These are phyloP conservation scores for Danielia reshetovae DNA, from an alignment of 805 yeast genomes.

Conservation along the genomic window DNA sequence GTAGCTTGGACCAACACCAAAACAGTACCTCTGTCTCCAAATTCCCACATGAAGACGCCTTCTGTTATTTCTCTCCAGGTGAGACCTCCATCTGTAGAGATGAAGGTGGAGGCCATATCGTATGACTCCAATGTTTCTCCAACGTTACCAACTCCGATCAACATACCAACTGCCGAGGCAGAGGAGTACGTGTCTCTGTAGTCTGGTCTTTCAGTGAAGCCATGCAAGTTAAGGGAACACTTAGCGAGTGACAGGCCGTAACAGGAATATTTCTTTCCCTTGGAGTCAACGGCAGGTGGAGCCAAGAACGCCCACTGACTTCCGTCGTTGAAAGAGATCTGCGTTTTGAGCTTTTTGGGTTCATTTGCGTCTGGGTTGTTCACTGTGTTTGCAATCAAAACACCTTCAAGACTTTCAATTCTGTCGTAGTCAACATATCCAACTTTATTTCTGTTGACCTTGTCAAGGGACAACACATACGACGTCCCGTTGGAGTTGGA, in stretches of 20 bases:
- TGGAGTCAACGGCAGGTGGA: constrained; percentile 67
- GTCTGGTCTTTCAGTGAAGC: constrained; percentile 84
- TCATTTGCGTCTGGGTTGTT: constrained; percentile 44
- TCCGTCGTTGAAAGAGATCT: constrained; percentile 86
- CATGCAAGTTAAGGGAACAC: constrained; percentile 84
- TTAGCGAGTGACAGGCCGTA: constrained; percentile 43
- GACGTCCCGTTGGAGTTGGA: constrained; percentile 91
- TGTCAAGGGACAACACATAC: constrained; percentile 61
- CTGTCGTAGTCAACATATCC: constrained; percentile 92
- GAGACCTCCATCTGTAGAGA: constrained; percentile 87
- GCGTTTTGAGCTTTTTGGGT: constrained; percentile 60
- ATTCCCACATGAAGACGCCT: constrained; percentile 89
- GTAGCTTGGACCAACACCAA: constrained; percentile 64
- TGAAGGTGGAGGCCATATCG: constrained; percentile 61
- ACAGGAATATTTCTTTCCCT: constrained; percentile 57
- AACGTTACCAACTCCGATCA: constrained; percentile 92
- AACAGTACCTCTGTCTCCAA: constrained; percentile 90
- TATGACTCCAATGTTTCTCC: constrained; percentile 54
- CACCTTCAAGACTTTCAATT: constrained; percentile 80
- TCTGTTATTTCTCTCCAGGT: constrained; percentile 78
- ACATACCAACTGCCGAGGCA: constrained; percentile 81
- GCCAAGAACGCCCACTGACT: constrained; percentile 72
- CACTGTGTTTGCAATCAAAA: constrained; percentile 70
- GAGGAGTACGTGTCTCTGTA: constrained; percentile 83
- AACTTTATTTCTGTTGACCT: constrained; percentile 66